Evolutionary conservation across 257 asterid species (phyloP).

Genomic region (Solanum medicagineum): DNA sequence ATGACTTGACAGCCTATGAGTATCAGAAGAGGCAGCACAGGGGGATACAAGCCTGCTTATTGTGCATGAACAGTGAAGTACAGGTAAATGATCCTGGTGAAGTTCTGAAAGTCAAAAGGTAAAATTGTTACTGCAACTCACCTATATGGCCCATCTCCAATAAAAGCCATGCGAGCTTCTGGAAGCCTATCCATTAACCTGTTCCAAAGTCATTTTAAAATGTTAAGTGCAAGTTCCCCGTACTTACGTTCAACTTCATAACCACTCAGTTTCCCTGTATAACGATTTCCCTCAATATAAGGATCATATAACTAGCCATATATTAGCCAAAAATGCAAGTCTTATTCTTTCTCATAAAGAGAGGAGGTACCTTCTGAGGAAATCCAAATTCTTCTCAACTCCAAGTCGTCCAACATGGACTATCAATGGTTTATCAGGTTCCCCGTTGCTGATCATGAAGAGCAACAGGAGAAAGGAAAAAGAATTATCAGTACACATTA

Average conservation of each 20-base stretch:
- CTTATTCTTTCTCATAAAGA: neutral
- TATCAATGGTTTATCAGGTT: constrained; percentile 79
- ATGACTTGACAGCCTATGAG: neutral
- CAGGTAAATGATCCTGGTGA: neutral
- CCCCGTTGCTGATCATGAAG: constrained; percentile 46
- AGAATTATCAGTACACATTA: neutral
- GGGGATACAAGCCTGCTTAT: neutral
- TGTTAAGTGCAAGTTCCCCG: neutral
- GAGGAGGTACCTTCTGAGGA: constrained; percentile 52
- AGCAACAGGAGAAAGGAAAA: neutral
- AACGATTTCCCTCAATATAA: neutral
- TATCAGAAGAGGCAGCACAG: neutral
- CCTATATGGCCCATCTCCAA: constrained; percentile 97
- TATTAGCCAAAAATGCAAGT: neutral
- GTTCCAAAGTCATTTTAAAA: constrained; percentile 20
- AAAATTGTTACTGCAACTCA: constrained; percentile 14
- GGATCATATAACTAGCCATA: neutral
- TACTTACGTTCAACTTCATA: neutral
- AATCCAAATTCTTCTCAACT: constrained; percentile 90
- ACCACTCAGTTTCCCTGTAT: neutral
- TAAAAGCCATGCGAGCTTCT: constrained; percentile 77
- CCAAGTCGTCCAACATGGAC: constrained; percentile 93
- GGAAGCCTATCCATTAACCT: constrained; percentile 90
- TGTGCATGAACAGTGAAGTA: neutral
- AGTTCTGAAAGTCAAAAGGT: neutral